Base-by-base conservation (phyloP, 2,329 filamentous ascomycete species). In the Epichloe scottii region DNA sequence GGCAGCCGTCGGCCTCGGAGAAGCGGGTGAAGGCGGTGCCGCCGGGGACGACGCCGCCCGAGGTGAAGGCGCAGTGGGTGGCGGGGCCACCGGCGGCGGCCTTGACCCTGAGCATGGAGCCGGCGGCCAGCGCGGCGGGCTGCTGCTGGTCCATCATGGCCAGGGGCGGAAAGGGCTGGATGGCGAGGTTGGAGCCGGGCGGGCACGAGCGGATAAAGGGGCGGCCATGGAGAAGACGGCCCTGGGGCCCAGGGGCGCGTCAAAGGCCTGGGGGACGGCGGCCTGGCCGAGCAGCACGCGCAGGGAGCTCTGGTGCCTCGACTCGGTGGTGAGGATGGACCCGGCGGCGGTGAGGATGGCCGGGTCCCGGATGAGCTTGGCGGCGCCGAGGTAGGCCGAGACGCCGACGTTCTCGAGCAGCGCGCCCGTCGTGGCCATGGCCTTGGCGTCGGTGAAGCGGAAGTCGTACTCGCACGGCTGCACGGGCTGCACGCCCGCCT, bases 171-270 rank as follows among this genome's bases (percentile, higher is more conserved):
- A 80, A 87, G 78, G 55, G 82, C 70, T 53, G 73, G 76, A 66
- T 84, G 73, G 57, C 76, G 81, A 54, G 83, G 73, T 55, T 76
- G 75, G 63, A 87, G 72, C 79, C 81, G 30, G 75, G 66, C 15
- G 85, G 85, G 71, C 85, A 89, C 33, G 78, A 79, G 51, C 68
- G 65, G 71, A 89, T 88, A 73, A 89, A 89, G 43, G 78, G 1
- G 84, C 79, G 42, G 84, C 85, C 50, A 89, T 76, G 38, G 83
- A 84, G 73, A 87, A 88, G 65, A 88, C 80, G 56, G 81, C 78
- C 57, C 78, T 76, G 56, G 83, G 79, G 33, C 78, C 77, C 12
- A 89, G 79, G 1, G 85, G 74, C 0, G 81, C 82, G 63, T 88
- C 84, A 61, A 89, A 86, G 26, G 84, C 76, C 61, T 79, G 78